Base-by-base conservation (phyloP, 2,329 filamentous ascomycete species). In the Trichoderma hamatum region DNA sequence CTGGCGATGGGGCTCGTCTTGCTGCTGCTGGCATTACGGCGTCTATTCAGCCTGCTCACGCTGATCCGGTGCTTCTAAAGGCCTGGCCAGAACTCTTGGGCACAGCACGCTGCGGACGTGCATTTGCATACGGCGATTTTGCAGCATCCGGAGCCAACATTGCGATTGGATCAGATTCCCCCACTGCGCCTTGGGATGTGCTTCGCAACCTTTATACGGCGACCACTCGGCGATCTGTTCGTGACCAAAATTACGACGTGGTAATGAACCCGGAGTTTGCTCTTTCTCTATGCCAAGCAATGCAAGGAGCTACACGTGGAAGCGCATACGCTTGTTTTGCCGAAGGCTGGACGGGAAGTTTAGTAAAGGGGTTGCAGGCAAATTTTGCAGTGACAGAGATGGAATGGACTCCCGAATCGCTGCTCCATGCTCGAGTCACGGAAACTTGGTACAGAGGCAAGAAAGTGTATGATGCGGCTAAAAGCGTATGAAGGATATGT, bases 281-380 rank as follows among this genome's bases (percentile, higher is more conserved):
- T 21, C 32, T 66, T 10, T 49, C 52, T 28, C 63, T 66, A n/a
- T 66, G 52, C 13, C 63, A 58, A 1, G 63, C 63, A 21, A 66
- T 66, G 63, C 63, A 66, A 21, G 63, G 52, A 3, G 52, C 36
- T 56, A 66, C 63, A n/a, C 36, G 36, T 19, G 63, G 63, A 36
- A 66, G 63, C 36, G 63, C 52, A 19, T 66, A 66, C 28, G 46
- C 63, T 24, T 66, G 63, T 46, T 66, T 66, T 58, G 52, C 63
- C 10, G 63, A 66, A 13, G 54, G 39, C 30, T 67, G 63, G 63
- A 59, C 63, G 14, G 54, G 54, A n/a, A 59, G 63, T 19, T 7
- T 67, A 1, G n/a, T 16, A 30, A 67, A 67, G 54, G 63, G 63
- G 26, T 21, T 59, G 16, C 54, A 67, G 39, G 54, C 52, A 3